Percentiles rank a stretch among this genome's conserved stretches.
These are phyloP conservation scores for Fragaria nilgerrensis DNA, from an alignment of 306 rosid species.

Conservation along the genomic window DNA sequence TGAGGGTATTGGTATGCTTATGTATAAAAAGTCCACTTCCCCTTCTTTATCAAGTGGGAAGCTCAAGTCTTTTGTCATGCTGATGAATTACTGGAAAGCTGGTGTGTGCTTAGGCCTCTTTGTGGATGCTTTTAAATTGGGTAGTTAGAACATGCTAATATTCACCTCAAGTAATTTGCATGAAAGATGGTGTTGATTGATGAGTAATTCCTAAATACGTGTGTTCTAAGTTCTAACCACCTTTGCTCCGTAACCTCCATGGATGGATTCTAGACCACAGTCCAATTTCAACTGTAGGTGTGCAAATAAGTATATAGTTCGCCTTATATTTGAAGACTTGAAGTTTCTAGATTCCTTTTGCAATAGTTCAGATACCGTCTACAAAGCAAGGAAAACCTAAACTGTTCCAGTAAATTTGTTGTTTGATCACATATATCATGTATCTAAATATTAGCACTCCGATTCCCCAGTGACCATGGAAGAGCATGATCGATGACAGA, in stretches of 20 bases:
- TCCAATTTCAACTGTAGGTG: constrained; percentile 10
- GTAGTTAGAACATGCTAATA: constrained; percentile 48
- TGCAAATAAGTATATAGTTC: neutral
- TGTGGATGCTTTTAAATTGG: constrained; percentile 95
- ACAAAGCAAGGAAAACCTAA: neutral
- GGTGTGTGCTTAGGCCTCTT: constrained; percentile 96
- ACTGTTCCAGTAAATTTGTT: neutral
- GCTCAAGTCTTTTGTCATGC: constrained; percentile 61
- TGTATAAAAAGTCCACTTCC: constrained; percentile 58
- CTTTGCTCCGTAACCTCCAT: neutral
- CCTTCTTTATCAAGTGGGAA: constrained; percentile 54
- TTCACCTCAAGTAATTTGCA: constrained; percentile 2
- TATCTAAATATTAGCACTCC: neutral
- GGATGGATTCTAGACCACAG: neutral
- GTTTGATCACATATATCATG: neutral
- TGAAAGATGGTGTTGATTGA: neutral
- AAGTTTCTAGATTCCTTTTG: neutral
- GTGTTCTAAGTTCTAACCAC: neutral
- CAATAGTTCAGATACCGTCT: neutral
- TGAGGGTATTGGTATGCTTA: constrained; percentile 90
- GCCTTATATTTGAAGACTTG: neutral
- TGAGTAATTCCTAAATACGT: neutral
- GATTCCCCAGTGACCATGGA: neutral
- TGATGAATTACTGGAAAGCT: constrained; percentile 95
- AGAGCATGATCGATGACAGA: neutral